Conservation (phyloP, 2,329 filamentous ascomycete species). For the Colletotrichum endophyticum region DNA sequence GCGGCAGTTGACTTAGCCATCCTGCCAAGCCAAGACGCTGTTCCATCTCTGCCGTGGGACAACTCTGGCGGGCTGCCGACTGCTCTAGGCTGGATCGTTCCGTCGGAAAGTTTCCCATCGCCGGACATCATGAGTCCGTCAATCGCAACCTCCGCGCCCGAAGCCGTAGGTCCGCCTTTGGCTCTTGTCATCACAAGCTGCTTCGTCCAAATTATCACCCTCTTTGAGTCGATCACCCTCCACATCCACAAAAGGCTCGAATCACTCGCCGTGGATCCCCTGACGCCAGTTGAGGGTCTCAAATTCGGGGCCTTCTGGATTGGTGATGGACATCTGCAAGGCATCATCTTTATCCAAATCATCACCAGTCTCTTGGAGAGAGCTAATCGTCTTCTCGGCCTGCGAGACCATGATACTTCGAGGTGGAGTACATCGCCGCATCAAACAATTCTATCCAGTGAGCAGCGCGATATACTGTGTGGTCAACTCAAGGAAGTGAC, state of each 20-base stretch:
- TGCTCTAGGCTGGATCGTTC: background rate
- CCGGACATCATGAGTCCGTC: background rate
- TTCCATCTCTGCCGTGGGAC: background rate
- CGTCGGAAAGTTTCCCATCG: background rate
- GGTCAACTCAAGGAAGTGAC: background rate
- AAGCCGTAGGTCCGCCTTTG: conserved; percentile 26
- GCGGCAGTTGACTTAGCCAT: background rate
- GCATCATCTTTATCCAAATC: conserved; percentile 31
- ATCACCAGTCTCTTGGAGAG: background rate
- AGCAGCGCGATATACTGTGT: background rate
- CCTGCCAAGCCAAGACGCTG: background rate
- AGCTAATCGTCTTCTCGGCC: background rate
- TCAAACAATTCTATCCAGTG: background rate
- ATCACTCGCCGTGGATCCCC: conserved; percentile 8
- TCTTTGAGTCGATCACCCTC: conserved; percentile 26
- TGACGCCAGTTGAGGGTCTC: conserved; percentile 23
- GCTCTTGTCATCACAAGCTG: conserved; percentile 34
- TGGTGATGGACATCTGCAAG: conserved; percentile 28
- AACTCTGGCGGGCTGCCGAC: background rate
- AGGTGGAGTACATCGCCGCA: background rate
- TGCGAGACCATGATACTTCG: background rate
- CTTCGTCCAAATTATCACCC: conserved; percentile 29
- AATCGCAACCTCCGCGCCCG: background rate
- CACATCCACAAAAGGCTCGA: conserved; percentile 23
- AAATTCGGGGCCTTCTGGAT: conserved; percentile 28